phyloP scores from a whole-genome alignment of 768 basidiomycete species.

The Termitomyces sp. region DNA sequence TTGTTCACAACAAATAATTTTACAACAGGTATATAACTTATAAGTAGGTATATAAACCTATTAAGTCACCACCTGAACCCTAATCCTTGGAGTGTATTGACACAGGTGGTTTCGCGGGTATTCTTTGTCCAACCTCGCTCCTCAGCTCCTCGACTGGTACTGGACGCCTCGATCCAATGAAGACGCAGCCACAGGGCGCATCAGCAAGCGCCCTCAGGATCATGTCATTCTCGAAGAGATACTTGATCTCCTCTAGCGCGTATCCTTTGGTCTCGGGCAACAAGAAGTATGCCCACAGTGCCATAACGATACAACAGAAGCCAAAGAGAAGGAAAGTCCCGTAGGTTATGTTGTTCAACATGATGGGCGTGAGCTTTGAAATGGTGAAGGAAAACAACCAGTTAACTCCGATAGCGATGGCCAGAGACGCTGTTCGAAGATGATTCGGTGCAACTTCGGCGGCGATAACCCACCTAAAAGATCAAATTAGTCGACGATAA shows the following conservation, averaged over 20 bases:
- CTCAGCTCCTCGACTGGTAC: constrained; percentile 25
- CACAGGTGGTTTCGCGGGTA: not conserved
- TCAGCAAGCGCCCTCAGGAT: constrained; percentile 36
- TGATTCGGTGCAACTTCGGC: constrained; percentile 46
- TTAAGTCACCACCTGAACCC: not conserved
- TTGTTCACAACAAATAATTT: no score
- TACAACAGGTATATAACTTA: not conserved
- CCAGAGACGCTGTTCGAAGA: constrained; percentile 37
- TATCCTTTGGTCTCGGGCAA: constrained; percentile 48
- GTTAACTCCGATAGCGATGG: constrained; percentile 38
- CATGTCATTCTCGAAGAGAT: constrained; percentile 40
- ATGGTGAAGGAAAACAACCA: constrained; percentile 49
- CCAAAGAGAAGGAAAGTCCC: constrained; percentile 45
- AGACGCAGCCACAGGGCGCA: constrained; percentile 38
- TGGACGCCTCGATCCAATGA: constrained; percentile 29
- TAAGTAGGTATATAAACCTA: not conserved
- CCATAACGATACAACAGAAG: constrained; percentile 39
- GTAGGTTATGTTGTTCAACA: constrained; percentile 32
- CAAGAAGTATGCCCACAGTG: constrained; percentile 41
- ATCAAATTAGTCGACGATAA: constrained; percentile 4
- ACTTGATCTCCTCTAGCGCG: constrained; percentile 45
- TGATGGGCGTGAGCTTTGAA: constrained; percentile 40
- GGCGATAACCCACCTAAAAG: constrained; percentile 36
- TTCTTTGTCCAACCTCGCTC: not conserved
- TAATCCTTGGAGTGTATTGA: not conserved